Conservation (phyloP, 129 eudicot species). For the Daucus carota region DNA sequence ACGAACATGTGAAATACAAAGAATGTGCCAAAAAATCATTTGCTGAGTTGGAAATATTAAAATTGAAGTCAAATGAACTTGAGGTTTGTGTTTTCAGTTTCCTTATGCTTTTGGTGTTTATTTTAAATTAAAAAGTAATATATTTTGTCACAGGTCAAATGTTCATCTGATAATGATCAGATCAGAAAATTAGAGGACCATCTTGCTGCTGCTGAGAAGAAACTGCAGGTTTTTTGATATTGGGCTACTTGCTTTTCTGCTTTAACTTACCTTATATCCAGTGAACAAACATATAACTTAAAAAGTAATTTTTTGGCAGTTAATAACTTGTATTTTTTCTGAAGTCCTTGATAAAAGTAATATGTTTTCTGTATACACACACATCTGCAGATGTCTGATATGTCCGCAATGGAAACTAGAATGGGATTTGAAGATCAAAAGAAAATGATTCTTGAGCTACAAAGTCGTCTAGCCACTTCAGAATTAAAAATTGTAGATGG, state of each 20-base stretch:
- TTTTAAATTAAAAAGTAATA: not conserved
- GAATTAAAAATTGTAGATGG: constrained; percentile 80
- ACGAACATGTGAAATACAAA: constrained; percentile 48
- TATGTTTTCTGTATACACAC: constrained; percentile 8
- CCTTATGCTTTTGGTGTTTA: not conserved
- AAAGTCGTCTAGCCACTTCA: constrained; percentile 64
- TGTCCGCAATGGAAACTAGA: constrained; percentile 58
- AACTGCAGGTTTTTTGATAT: constrained; percentile 49
- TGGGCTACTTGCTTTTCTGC: not conserved
- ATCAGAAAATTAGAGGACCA: constrained; percentile 56
- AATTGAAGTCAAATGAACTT: constrained; percentile 45
- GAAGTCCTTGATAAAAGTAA: not conserved
- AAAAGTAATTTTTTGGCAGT: not conserved
- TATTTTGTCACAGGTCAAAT: constrained; percentile 37
- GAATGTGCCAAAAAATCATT: constrained; percentile 52
- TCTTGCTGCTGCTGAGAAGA: constrained; percentile 60
- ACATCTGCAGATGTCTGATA: constrained; percentile 50
- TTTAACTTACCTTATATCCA: not conserved
- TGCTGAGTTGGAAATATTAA: constrained; percentile 53
- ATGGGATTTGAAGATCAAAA: constrained; percentile 66
- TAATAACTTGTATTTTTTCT: not conserved
- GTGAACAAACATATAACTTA: not conserved
- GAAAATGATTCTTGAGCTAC: constrained; percentile 43
- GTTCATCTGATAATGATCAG: constrained; percentile 58
- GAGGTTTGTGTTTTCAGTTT: constrained; percentile 43